These are phyloP conservation scores for Tetradesmus lagerheimii DNA, from an alignment of 139 green algal genomes.

Conservation along the genomic window DNA sequence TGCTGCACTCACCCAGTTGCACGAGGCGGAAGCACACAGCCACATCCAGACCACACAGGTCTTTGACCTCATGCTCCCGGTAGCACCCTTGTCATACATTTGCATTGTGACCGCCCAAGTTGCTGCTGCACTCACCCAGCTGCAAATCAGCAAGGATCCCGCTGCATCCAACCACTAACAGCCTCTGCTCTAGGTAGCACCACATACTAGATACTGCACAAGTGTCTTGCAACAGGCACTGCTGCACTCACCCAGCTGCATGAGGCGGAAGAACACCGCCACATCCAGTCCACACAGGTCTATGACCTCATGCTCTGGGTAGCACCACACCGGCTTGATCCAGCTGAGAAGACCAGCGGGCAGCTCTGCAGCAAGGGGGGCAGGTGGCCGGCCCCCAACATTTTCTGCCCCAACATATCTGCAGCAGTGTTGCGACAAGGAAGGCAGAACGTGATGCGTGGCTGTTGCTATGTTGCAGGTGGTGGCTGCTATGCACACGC, in stretches of 20 bases:
- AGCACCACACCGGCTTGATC: conserved; percentile 37
- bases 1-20: conserved; percentile 25
- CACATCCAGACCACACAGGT: too few relatives aligned
- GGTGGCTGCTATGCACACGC: not conserved
- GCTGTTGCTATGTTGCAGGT: not conserved
- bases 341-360: conserved; percentile 19
- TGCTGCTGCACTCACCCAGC: too few relatives aligned
- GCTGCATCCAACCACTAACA: too few relatives aligned
- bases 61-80: too few relatives aligned
- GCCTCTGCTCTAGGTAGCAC: too few relatives aligned
- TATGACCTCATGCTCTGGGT: conserved; percentile 41
- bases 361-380: conserved; percentile 20
- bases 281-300: conserved; percentile 44
- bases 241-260: conserved; percentile 35
- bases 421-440: not conserved
- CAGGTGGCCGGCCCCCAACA: not conserved
- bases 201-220: not conserved
- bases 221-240: not conserved
- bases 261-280: conserved; percentile 40
- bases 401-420: conserved; percentile 34
- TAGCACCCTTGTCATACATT: too few relatives aligned
- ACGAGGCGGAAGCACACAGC: conserved; percentile 34
- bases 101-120: too few relatives aligned
- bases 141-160: too few relatives aligned
- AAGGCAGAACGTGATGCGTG: too few relatives aligned